Evolutionary conservation across 2,329 filamentous ascomycete species (phyloP).

Genomic region (Aspergillus neotritici): DNA sequence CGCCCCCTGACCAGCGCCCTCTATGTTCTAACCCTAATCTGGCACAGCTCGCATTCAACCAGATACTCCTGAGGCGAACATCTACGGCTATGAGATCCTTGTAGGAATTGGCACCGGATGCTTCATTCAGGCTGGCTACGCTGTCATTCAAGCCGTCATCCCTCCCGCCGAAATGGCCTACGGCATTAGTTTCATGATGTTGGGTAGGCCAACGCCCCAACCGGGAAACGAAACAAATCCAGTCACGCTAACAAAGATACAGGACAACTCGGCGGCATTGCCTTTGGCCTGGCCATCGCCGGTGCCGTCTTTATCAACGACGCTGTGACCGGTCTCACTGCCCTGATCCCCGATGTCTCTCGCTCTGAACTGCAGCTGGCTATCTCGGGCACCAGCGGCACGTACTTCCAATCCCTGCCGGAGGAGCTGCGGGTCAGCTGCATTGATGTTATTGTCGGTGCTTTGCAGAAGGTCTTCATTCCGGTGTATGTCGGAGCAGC

Average conservation of each 20-base stretch:
- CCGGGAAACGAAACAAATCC: too few species aligned
- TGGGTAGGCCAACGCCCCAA: neutral
- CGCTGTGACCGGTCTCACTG: constrained; percentile 5
- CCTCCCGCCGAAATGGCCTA: neutral
- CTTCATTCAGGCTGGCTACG: constrained; percentile 6
- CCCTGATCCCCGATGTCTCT: constrained; percentile 5
- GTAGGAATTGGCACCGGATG: constrained; percentile 34
- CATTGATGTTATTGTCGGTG: too few species aligned
- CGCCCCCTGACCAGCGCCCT: too few species aligned
- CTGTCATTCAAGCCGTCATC: constrained; percentile 4
- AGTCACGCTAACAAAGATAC: neutral
- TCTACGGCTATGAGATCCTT: constrained; percentile 33
- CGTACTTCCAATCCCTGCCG: too few species aligned
- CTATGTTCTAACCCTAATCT: too few species aligned
- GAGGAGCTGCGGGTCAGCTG: too few species aligned
- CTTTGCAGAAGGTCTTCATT: too few species aligned
- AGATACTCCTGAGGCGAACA: constrained; percentile 10
- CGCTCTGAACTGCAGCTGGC: constrained; percentile 4
- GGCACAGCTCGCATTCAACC: constrained; percentile 1
- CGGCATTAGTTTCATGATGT: constrained; percentile 6
- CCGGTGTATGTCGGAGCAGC: too few species aligned
- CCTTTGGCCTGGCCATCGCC: constrained; percentile 10
- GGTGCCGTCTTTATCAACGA: constrained; percentile 10
- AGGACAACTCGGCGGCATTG: constrained; percentile 8
- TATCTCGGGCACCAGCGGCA: constrained; percentile 5